Evolutionary conservation across 305 asterid species (phyloP).

Genomic region (Fraxinus sp.): DNA sequence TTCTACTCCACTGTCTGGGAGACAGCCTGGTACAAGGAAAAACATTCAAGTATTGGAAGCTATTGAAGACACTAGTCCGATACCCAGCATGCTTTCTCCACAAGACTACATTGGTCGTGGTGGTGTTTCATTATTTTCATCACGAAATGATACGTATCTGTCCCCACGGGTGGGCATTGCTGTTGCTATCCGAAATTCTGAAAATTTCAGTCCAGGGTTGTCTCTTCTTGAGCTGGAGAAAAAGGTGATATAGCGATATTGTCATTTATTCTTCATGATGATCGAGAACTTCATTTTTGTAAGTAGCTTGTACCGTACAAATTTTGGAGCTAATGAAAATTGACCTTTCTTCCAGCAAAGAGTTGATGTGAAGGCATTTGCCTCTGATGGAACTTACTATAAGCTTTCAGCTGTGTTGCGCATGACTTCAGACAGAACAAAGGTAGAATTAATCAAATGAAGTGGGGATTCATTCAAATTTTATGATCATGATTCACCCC

Average conservation of each 20-base stretch:
- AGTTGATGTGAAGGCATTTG: slow-evolving; percentile 78
- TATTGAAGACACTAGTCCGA: slow-evolving; percentile 90
- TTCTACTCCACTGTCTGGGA: slow-evolving; percentile 53
- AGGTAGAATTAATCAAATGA: slow-evolving; percentile 49
- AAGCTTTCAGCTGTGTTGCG: slow-evolving; percentile 88
- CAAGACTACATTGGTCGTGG: slow-evolving; percentile 97
- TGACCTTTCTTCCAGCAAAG: slow-evolving; percentile 71
- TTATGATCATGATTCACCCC: slow-evolving; percentile 8
- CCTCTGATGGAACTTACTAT: slow-evolving; percentile 75
- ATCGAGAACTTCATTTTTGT: slow-evolving; percentile 17
- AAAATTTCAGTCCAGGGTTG: slow-evolving; percentile 75
- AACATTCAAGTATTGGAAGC: slow-evolving; percentile 82
- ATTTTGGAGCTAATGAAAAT: slow-evolving; percentile 16
- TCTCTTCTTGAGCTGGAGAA: slow-evolving; percentile 99
- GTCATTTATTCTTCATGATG: slow-evolving; percentile 14
- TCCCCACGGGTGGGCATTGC: slow-evolving; percentile 96
- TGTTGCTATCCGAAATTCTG: slow-evolving; percentile 84
- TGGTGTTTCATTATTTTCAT: slow-evolving; percentile 84
- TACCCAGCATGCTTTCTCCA: slow-evolving; percentile 98
- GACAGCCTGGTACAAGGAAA: slow-evolving; percentile 54
- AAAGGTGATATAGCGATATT: slow-evolving; percentile 59
- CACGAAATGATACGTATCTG: slow-evolving; percentile 81
- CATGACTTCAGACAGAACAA: slow-evolving; percentile 99
- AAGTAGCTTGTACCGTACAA: background rate
- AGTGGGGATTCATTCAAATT: background rate